Base-by-base conservation (phyloP, 169 alveolate genomes). In the Theileria orientalis region DNA sequence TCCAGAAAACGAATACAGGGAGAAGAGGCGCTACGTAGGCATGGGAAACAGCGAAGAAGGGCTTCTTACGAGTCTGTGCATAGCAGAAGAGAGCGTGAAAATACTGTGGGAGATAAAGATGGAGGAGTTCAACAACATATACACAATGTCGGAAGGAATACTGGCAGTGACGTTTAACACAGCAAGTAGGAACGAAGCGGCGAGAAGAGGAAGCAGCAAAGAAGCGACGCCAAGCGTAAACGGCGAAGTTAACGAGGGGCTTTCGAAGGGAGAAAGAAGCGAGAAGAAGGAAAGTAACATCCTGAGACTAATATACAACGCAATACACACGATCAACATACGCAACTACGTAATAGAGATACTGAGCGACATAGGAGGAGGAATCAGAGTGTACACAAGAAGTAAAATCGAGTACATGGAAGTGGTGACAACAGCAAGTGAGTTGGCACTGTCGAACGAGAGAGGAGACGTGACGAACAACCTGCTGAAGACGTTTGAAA, bases 391-490 rank as follows among this genome's bases (percentile, higher is more conserved):
- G 32, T 70, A 57, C 47, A 60, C 86, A 27, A 33, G 46, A 7
- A 16, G 25, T 19, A 42, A 42, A 32, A 69, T 70, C 29, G 94
- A 90, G 63, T 87, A 76, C 60, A 40, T 85, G 35, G 86, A 75
- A 32, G 42, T 85, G 19, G 92, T 90, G 14, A 75, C 92, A 35
- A 61, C 66, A 37, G 66, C 74, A 16, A 63, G 87, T 21, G 91
- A 90, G 60, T 54, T 67, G 60, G 84, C 90, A 32, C 87, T 92
- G 63, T 79, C 90, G 52, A 62, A 74, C 21, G 94, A 87, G 16
- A 74, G 92, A 61, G 86, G 92, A 57, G 91, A 85, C 23, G 91
- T 94, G 29, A 79, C 94, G 2, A 93, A 94, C 25, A 88, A 86
- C 90, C 90, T 92, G 42, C 74, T 79, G 69, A 83, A 85, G 40